Percentiles rank a stretch among this genome's conserved stretches.
phyloP scores from a whole-genome alignment of 495 filamentous ascomycete species.

The Penicillium steckii region DNA sequence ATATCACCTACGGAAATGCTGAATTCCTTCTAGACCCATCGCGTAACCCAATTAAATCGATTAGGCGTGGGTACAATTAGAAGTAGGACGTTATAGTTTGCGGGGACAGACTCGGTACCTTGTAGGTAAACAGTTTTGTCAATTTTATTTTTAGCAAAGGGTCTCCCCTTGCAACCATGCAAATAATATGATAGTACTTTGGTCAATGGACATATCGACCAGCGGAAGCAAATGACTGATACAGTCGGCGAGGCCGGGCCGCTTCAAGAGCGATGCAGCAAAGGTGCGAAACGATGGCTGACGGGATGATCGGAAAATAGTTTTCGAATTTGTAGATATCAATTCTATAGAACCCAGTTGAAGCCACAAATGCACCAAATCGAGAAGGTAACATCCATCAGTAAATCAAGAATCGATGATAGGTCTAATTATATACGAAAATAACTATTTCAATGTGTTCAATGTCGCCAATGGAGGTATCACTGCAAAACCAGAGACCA shows the following conservation, averaged over 20 bases:
- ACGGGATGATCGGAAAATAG: too few species aligned
- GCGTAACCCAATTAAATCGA: background rate
- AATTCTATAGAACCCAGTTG: background rate
- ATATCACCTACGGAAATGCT: background rate
- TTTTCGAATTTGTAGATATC: background rate
- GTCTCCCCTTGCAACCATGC: too few species aligned
- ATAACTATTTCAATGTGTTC: background rate
- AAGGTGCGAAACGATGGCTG: too few species aligned
- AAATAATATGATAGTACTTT: background rate
- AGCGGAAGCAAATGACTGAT: background rate
- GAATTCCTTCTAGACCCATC: background rate
- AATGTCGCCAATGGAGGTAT: background rate
- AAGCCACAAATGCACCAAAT: background rate
- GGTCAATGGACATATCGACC: background rate
- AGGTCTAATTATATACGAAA: background rate
- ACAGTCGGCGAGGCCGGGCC: background rate
- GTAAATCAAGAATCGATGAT: background rate
- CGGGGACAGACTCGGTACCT: too few species aligned
- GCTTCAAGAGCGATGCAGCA: too few species aligned
- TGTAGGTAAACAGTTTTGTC: too few species aligned
- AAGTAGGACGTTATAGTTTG: background rate
- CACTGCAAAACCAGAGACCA: background rate
- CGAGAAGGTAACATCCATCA: background rate
- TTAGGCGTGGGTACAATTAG: background rate
- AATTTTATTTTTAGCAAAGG: too few species aligned